Evolutionary conservation across 179 eudicot species (phyloP).

Genomic region (Patellifolia procumbens): DNA sequence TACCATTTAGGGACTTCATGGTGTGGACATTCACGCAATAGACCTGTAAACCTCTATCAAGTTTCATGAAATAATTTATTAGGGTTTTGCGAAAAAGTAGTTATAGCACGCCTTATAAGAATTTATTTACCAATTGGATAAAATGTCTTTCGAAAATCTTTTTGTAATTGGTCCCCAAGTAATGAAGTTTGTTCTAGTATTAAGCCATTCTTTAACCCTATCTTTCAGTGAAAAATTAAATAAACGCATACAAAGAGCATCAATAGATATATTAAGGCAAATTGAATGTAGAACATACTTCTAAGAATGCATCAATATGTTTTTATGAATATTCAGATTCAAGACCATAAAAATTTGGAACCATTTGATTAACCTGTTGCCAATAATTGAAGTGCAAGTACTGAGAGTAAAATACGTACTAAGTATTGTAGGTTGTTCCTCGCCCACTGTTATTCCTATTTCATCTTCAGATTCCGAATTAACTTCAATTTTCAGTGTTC

Average conservation of each 20-base stretch:
- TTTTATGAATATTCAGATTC: constrained; percentile 10
- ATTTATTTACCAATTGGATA: not conserved
- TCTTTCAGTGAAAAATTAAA: not conserved
- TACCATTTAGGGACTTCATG: constrained; percentile 7
- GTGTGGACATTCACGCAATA: constrained; percentile 6
- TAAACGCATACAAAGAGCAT: not conserved
- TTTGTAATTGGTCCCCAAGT: not conserved
- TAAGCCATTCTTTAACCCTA: constrained; percentile 3
- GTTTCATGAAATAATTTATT: constrained; percentile 9
- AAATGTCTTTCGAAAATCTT: not conserved
- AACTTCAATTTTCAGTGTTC: not conserved
- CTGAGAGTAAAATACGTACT: too few species aligned
- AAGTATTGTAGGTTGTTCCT: too few species aligned
- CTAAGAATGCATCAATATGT: not conserved
- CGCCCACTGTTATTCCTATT: too few species aligned
- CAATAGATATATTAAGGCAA: not conserved
- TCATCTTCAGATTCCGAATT: too few species aligned
- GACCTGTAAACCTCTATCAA: not conserved
- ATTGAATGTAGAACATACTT: constrained; percentile 12
- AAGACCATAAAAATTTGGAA: not conserved
- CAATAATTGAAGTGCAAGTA: not conserved
- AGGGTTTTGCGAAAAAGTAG: not conserved
- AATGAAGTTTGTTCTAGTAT: not conserved
- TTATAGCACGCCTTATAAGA: constrained; percentile 6
- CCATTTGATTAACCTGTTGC: not conserved